phyloP scores from a whole-genome alignment of 805 yeast species.

The Cyberlindnera nakhonratchasimensis region DNA sequence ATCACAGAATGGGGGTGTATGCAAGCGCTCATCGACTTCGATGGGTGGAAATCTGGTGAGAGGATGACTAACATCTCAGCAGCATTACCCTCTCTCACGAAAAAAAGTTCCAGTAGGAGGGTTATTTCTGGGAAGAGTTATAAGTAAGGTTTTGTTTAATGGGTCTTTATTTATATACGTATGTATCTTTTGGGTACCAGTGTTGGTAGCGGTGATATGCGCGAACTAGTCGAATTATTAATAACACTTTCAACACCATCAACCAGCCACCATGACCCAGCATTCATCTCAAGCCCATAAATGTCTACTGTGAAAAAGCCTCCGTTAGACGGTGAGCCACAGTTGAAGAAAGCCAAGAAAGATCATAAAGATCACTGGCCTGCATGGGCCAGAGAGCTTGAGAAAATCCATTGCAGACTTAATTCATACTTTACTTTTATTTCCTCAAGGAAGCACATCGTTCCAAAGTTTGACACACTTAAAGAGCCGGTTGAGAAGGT shows the following conservation, averaged over 20 bases:
- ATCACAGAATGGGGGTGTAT: slow-evolving; percentile 98
- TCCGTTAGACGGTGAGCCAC: no score
- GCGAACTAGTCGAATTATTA: no score
- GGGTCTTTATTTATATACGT: background rate
- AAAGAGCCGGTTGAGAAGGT: slow-evolving; percentile 50
- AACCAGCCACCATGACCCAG: no score
- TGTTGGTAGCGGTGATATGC: no score
- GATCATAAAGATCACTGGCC: slow-evolving; percentile 23
- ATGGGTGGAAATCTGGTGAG: slow-evolving; percentile 72
- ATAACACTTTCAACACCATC: no score
- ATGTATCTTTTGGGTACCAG: background rate
- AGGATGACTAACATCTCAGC: slow-evolving; percentile 37
- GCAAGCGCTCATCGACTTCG: slow-evolving; percentile 96
- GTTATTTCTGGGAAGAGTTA: background rate
- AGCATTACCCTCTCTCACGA: slow-evolving; percentile 26
- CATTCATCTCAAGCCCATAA: no score
- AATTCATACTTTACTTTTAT: slow-evolving; percentile 63
- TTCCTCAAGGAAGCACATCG: slow-evolving; percentile 55
- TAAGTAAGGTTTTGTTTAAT: background rate
- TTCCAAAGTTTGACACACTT: slow-evolving; percentile 53
- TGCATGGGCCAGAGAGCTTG: slow-evolving; percentile 38
- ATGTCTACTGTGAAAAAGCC: no score
- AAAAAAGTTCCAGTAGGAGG: slow-evolving; percentile 17
- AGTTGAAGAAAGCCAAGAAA: slow-evolving; percentile 4
- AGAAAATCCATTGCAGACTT: slow-evolving; percentile 46